Percentiles rank a stretch among this genome's conserved stretches.
Conservation (phyloP, 2,329 filamentous ascomycete genomes). For the Westerdykella sp. region DNA sequence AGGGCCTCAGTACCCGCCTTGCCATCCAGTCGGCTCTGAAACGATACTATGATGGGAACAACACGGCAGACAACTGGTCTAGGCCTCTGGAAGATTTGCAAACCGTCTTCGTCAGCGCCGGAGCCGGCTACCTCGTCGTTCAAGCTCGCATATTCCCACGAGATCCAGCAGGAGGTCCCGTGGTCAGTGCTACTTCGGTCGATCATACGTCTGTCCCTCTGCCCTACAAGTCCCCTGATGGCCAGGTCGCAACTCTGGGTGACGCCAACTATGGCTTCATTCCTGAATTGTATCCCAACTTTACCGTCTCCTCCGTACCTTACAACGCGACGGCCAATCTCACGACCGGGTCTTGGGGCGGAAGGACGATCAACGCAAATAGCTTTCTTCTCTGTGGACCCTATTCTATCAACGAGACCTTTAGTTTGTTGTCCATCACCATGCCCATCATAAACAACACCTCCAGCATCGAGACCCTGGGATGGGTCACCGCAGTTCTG, state of each 20-base stretch:
- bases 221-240: conserved; percentile 57
- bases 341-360: conserved; percentile 39
- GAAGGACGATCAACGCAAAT: conserved; percentile 39
- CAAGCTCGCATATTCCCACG: conserved; percentile 70
- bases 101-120: conserved; percentile 60
- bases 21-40: conserved; percentile 48
- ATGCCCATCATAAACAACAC: conserved; percentile 68
- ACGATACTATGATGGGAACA: conserved; percentile 52
- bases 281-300: conserved; percentile 66
- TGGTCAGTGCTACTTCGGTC: conserved; percentile 42
- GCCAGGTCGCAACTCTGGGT: conserved; percentile 55
- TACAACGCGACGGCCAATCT: conserved; percentile 32
- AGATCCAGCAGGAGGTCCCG: conserved; percentile 51
- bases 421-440: conserved; percentile 74
- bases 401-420: conserved; percentile 62
- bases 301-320: conserved; percentile 53
- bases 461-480: conserved; percentile 58
- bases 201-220: conserved; percentile 49
- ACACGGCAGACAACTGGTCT: conserved; percentile 54
- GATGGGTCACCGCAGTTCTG: conserved; percentile 77
- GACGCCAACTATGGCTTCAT: conserved; percentile 62
- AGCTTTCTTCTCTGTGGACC: conserved; percentile 70
- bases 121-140: conserved; percentile 47
- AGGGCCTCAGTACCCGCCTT: conserved; percentile 61
- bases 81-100: conserved; percentile 58